phyloP scores from a whole-genome alignment of 2,329 filamentous ascomycete species.

The Ceratocystis huliohia region DNA sequence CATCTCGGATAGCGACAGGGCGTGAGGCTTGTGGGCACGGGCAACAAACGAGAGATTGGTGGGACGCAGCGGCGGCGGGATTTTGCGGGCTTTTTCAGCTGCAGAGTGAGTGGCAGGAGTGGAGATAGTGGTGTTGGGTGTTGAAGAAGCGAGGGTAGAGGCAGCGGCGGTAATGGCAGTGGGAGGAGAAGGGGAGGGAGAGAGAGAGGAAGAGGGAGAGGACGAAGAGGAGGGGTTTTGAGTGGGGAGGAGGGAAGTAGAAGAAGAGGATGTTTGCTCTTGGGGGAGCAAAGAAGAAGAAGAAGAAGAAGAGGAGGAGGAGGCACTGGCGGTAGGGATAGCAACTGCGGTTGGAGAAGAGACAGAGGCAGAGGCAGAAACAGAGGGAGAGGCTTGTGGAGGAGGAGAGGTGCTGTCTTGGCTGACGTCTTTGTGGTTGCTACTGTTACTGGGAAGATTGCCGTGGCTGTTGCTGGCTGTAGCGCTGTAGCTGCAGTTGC shows the following conservation, averaged over 20 bases:
- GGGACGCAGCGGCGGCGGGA: constrained; percentile 44
- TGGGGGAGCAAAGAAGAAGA: constrained; percentile 18
- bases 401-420: constrained; percentile 11
- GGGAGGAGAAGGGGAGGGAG: background rate
- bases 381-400: constrained; percentile 22
- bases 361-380: constrained; percentile 22
- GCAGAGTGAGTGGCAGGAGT: constrained; percentile 24
- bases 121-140: constrained; percentile 18
- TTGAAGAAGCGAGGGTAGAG: background rate
- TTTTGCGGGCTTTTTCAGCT: constrained; percentile 18
- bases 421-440: constrained; percentile 22
- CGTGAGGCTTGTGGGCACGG: constrained; percentile 48
- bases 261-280: constrained; percentile 23
- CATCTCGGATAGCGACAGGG: constrained; percentile 50
- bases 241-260: background rate
- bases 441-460: constrained; percentile 23
- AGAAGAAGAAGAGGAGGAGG: too few relatives aligned
- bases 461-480: constrained; percentile 22
- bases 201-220: background rate
- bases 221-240: constrained; percentile 1
- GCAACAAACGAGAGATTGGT: constrained; percentile 61
- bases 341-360: constrained; percentile 20
- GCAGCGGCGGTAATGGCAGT: background rate
- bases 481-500: constrained; percentile 23
- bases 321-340: constrained; percentile 19